Base-by-base conservation (phyloP, 2,329 filamentous ascomycete genomes). In the Cordyceps cicadae region DNA sequence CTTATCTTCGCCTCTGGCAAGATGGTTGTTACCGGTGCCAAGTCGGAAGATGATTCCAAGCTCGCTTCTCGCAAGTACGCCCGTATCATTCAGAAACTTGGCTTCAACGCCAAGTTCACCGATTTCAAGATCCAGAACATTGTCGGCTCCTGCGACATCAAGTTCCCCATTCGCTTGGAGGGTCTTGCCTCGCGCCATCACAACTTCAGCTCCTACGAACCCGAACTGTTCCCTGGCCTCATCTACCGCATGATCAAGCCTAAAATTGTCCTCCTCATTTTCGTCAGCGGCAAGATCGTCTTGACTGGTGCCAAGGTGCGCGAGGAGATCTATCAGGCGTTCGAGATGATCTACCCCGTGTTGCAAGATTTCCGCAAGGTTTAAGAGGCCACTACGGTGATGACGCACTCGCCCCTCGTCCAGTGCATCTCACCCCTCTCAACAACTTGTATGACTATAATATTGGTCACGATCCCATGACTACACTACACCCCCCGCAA, bases 191-290 rank as follows among this genome's bases (percentile, higher is more conserved):
- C 89, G 67, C 91, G 92, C 77, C 94, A 99, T 83, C 93, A 97
- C 82, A 96, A 96, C 79, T 99, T 97, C 86, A 95, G 90, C 77
- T 97, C 92, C 62, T 99, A 99, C 76, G 94, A 99, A 77, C 94
- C 94, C 67, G 94, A 99, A 74, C 77, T 99, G 74, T 99, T 97
- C 84, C 94, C 94, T 71, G 94, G 94, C 85, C 87, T 99, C 57
- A 99, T 99, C 78, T 99, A 99, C 79, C 92, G 94, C 75, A 99
- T 99, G 94, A 97, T 97, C 82, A 97, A 97, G 82, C 94, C 94
- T 21, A 97, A 97, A 86, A 96, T 97, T 67, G 93, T 97, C 59
- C 86, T 97, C 29, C 81, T 97, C 72, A 97, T 99, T 76, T 97
- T 97, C 79, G 93, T 97, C 70, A 94, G 89, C 70, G 94, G 93